These are phyloP conservation scores for Phylloporus arenicola DNA, from an alignment of 768 basidiomycete genomes.

Conservation along the genomic window DNA sequence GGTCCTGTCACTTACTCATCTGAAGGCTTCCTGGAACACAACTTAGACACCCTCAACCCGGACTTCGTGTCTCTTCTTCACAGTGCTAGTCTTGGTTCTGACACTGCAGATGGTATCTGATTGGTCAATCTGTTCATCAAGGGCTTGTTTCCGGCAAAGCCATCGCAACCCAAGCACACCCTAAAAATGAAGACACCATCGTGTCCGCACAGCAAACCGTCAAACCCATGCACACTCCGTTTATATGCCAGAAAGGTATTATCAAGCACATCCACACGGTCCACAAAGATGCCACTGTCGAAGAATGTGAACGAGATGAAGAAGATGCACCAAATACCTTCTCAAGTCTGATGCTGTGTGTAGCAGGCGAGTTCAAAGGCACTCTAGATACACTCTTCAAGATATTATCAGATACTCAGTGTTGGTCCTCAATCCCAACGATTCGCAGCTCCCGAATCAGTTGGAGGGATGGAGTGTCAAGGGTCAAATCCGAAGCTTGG, in stretches of 20 bases:
- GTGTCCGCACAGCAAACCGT: conserved; percentile 90
- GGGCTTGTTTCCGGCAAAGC: conserved; percentile 83
- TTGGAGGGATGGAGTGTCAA: conserved; percentile 89
- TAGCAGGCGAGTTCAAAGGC: conserved; percentile 83
- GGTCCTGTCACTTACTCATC: conserved; percentile 89
- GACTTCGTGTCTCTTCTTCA: neutral
- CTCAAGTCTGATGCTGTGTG: conserved; percentile 50
- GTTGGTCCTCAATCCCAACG: conserved; percentile 94
- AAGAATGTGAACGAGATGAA: conserved; percentile 48
- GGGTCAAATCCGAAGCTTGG: conserved; percentile 80
- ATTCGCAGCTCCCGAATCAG: conserved; percentile 91
- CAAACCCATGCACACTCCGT: conserved; percentile 92
- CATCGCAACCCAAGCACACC: conserved; percentile 89
- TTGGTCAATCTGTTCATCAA: conserved; percentile 90
- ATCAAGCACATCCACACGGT: conserved; percentile 48
- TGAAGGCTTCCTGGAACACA: conserved; percentile 84
- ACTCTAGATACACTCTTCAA: conserved; percentile 83
- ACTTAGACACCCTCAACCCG: conserved; percentile 41
- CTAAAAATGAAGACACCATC: conserved; percentile 90
- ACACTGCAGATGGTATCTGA: conserved; percentile 62
- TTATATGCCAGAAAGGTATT: conserved; percentile 75
- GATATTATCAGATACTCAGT: conserved; percentile 82
- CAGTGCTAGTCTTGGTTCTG: conserved; percentile 7
- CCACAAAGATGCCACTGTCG: conserved; percentile 23
- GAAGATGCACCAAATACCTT: conserved; percentile 34